Base-by-base conservation (phyloP, 148 eudicot genomes). In the Nepenthes mirabilis region DNA sequence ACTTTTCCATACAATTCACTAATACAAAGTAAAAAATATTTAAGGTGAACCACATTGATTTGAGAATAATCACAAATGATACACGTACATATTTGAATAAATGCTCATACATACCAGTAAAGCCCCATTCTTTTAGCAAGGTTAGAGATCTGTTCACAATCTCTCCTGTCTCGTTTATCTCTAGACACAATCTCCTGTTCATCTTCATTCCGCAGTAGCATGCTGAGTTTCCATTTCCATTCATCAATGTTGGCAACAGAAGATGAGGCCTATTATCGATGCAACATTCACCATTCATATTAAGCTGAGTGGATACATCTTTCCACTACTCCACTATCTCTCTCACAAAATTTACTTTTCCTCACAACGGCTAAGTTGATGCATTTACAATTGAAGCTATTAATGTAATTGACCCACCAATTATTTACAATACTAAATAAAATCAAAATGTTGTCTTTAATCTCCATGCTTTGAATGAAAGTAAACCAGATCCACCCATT, bases 151-250 rank as follows among this genome's bases (percentile, higher is more conserved):
- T 94, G 99, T 68, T 86, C 91, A 58, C 57, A 89, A 69, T 89
- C 99, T 79, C 97, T 80, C 61, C 91, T 79, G 56, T 94, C 97
- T 68, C 95, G 74, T 72, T 86, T 94, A 74, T 94, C 99, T 70
- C 76, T 81, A 33, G 99, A 89, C 37, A 86, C 77, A 64, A 94
- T 83, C 77, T 94, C 99, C 63, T 79, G 87, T 51, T 94, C 95
- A 37, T 74, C 70, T 63, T 89, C 97, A 82, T 62, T 86, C 43
- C 83, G 89, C 57, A 73, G 80, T 63, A 94, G 77, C 86, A 82
- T 68, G 78, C 87, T 82, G 68, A 94, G 95, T 66, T 94, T 94
- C 97, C 97, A 89, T 78, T 86, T 94, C 99, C 99, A 94, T 76
- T 89, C 95, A 68, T 94, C 99, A 67, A 94, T 74, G 65, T 94